phyloP scores from a whole-genome alignment of 768 basidiomycete species.

The Fomitopsis serialis region DNA sequence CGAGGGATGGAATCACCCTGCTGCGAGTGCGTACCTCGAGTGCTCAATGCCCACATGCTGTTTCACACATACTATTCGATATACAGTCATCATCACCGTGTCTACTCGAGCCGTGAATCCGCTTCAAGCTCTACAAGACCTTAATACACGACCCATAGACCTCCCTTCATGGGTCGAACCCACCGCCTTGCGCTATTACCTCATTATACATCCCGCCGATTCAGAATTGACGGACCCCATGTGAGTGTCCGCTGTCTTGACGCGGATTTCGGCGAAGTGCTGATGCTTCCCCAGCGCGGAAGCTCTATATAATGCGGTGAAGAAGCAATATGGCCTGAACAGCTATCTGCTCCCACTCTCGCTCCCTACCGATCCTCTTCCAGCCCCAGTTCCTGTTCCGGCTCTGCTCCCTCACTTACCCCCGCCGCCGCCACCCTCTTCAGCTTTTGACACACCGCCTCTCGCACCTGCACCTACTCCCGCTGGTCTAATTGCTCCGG shows the following conservation, averaged over 20 bases:
- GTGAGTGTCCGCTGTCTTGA: conserved; percentile 37
- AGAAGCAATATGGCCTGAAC: conserved; percentile 81
- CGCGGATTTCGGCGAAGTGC: too few species aligned
- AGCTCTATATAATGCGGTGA: conserved; percentile 80
- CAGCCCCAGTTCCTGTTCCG: conserved; percentile 64
- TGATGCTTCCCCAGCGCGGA: conserved; percentile 43
- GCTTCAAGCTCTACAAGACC: conserved; percentile 67
- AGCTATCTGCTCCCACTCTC: conserved; percentile 62
- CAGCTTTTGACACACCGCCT: conserved; percentile 20
- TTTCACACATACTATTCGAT: neutral
- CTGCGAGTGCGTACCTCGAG: conserved; percentile 50
- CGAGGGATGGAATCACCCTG: conserved; percentile 88
- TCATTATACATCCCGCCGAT: conserved; percentile 70
- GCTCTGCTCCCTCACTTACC: conserved; percentile 65
- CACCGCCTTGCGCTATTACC: conserved; percentile 62
- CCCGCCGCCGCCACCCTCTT: conserved; percentile 34
- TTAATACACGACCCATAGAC: conserved; percentile 62
- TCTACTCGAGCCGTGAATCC: conserved; percentile 82
- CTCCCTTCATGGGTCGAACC: conserved; percentile 81
- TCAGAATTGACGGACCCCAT: conserved; percentile 75
- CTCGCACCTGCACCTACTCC: conserved; percentile 15
- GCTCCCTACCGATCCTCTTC: conserved; percentile 52
- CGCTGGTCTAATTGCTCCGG: conserved; percentile 13
- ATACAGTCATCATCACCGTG: conserved; percentile 70
- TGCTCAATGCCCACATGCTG: neutral